These are phyloP conservation scores for Incumbomyces lentus DNA, from an alignment of 2,329 filamentous ascomycete species.

Conservation along the genomic window DNA sequence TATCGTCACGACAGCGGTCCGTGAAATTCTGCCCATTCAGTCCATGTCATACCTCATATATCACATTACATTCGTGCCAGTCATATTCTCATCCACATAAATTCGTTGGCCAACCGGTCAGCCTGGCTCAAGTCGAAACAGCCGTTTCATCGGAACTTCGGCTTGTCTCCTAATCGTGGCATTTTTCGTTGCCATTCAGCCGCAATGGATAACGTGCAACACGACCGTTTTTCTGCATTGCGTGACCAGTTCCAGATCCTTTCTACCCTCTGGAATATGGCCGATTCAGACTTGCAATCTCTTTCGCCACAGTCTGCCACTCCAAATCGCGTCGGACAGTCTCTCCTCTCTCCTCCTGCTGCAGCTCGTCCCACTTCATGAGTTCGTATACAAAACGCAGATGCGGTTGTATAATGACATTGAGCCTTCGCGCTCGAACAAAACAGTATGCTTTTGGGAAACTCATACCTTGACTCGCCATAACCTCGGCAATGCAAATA, in stretches of 20 bases:
- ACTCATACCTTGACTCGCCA: slow-evolving; percentile 68
- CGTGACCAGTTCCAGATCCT: background rate
- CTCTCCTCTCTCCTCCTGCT: slow-evolving; percentile 28
- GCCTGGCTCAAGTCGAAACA: background rate
- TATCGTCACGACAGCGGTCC: too few relatives aligned
- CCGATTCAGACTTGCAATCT: slow-evolving; percentile 92
- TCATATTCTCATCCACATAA: slow-evolving; percentile 3
- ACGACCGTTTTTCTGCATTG: background rate
- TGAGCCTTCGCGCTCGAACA: slow-evolving; percentile 80
- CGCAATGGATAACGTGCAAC: background rate
- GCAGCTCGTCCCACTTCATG: slow-evolving; percentile 84
- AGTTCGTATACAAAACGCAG: slow-evolving; percentile 90
- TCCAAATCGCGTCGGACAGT: slow-evolving; percentile 68
- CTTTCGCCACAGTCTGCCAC: slow-evolving; percentile 77
- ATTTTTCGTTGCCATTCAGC: background rate
- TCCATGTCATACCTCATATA: background rate
- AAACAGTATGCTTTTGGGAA: slow-evolving; percentile 94
- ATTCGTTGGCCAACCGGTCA: background rate
- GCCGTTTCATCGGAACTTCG: background rate
- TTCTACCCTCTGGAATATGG: slow-evolving; percentile 54
- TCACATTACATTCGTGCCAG: background rate
- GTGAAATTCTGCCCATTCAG: too few relatives aligned
- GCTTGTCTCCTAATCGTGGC: background rate
- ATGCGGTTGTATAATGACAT: slow-evolving; percentile 97
- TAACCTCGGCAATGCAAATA: slow-evolving; percentile 98